Evolutionary conservation across 805 yeast genomes (phyloP), one percentile per base, ranked within the genome.

Genomic region (Schizosaccharomyces osmophilus): DNA sequence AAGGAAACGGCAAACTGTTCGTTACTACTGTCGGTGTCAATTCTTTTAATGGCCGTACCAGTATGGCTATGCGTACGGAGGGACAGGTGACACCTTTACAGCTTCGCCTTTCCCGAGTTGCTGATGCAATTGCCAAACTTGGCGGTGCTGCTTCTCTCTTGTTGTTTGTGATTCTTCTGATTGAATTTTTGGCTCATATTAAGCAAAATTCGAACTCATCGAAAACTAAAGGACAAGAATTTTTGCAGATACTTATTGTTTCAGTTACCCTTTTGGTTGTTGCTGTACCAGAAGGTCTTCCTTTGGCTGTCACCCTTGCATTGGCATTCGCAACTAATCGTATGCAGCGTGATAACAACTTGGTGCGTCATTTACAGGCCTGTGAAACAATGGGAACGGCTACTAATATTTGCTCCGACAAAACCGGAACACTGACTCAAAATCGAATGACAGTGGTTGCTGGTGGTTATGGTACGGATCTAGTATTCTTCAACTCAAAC

Each of bases 341-440:
- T 72, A 93, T 93, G 99, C 88, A 95, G 24, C 85, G 85, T 70
- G 96, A 93, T 71, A 95, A 94, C 65, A 90, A 90, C 70, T 76
- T 93, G 68, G 99, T 93, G n/a, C 82, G 98, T 67, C 95, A 87
- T 9, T 76, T 93, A 66, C 83, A 83, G 68, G 83, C 95, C 58
- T 93, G 98, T 78, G 99, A 93, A 73, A 93, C 96, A 19, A 90
- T 93, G 97, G 98, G 99, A 55, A 87, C 95, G 59, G 98, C 97
- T 1, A 93, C 97, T 15, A 93, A 96, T 3, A 78, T 93, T 61
- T 93, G 98, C 72, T 88, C 97, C 0, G 98, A 93, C 74, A 90
- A 93, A 71, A 93, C 98, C 0, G 98, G 98, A 63, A 93, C 99
- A 13, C 77, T 93, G 62, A 93, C 99, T 1, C 95, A 88, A 70